Evolutionary conservation across 192 early-diverging fungal genomes (phyloP), one percentile per base, ranked within the genome.

Genomic region (Podila minutissima): DNA sequence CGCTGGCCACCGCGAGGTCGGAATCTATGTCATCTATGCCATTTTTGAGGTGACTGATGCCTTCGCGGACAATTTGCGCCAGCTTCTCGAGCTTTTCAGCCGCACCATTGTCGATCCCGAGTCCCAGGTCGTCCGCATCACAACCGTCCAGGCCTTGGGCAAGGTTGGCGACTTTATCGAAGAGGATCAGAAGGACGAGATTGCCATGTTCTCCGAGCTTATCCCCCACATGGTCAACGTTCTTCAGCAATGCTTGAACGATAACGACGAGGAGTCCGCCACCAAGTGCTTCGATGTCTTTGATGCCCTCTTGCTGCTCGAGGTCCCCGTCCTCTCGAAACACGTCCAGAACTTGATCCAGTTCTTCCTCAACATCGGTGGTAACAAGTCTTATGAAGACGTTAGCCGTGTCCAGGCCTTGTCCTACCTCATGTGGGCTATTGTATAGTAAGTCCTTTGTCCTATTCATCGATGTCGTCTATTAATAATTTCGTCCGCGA

Each of bases 201-300:
- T 98, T 75, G 88, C 87, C 83, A 86, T 86, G 66, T 96, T 94
- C 82, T 87, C 91, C 64, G 86, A 84, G 19, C 85, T 95, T 49
- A 85, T 97, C 37, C 96, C 96, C 12, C 72, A 86, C 48, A 98
- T 97, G 93, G 94, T 96, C 57, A 89, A 87, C 59, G 93, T 97
- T 0, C 82, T 98, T 68, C 90, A 94, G 74, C 90, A 94, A 71
- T 93, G 93, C 69, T 75, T 98, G 22, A 89, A 79, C 49, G 83
- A 86, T 5, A 85, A 83, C 37, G 94, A 98, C 69, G 95, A 95
- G 75, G 92, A 94, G 22, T 90, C 84, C 57, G 91, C 92, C 17
- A 87, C 86, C 33, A 88, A 92, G 67, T 93, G 94, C 66, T 96
- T 96, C 73, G 95, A 96, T 73, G 93, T 97, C 17, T 93, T 97